phyloP scores from a whole-genome alignment of 2,329 filamentous ascomycete species.

The Phymatotrichopsis omnivora region DNA sequence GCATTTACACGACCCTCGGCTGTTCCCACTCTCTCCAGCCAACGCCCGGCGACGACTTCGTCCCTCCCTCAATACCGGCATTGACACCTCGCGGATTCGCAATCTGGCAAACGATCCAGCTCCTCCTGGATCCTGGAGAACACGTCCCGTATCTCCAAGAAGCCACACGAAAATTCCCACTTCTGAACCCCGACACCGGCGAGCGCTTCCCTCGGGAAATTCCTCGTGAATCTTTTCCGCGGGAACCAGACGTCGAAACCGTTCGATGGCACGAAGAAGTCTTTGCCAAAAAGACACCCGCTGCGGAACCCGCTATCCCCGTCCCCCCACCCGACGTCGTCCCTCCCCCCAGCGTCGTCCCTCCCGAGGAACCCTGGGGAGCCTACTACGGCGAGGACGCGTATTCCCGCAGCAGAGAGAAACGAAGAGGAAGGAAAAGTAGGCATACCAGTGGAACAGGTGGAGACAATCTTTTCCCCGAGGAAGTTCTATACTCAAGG shows the following conservation, averaged over 20 bases:
- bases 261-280: conserved; percentile 67
- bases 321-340: conserved; percentile 4
- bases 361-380: background rate
- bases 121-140: conserved; percentile 76
- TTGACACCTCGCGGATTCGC: conserved; percentile 77
- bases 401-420: conserved; percentile 9
- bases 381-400: conserved; percentile 10
- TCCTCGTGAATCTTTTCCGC: conserved; percentile 56
- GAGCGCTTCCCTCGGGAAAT: conserved; percentile 54
- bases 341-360: conserved; percentile 2
- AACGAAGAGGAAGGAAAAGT: conserved; percentile 7
- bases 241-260: conserved; percentile 65
- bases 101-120: conserved; percentile 86
- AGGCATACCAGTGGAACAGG: conserved; percentile 3
- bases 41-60: conserved; percentile 56
- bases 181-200: conserved; percentile 65
- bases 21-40: conserved; percentile 83
- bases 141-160: conserved; percentile 76
- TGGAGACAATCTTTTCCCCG: too few relatives aligned
- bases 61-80: conserved; percentile 66
- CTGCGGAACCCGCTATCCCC: conserved; percentile 12
- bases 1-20: conserved; percentile 84
- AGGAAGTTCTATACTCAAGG: conserved; percentile 17
- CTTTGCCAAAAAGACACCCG: conserved; percentile 56
- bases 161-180: conserved; percentile 65